phyloP scores from a whole-genome alignment of 345 rosid species.

The Leavenworthia alabamica region DNA sequence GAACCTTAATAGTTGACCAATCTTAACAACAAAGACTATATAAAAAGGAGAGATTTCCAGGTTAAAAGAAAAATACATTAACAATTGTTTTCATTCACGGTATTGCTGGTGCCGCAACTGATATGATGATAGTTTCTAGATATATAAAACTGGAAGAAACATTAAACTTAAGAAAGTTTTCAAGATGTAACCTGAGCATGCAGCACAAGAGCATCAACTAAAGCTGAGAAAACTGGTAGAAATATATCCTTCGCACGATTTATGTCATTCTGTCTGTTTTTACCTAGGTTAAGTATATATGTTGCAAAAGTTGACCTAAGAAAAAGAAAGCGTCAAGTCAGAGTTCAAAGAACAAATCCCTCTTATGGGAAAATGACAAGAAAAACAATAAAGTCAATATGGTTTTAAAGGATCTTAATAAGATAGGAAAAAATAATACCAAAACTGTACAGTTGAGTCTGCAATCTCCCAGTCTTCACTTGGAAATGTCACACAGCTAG shows the following conservation, averaged over 20 bases:
- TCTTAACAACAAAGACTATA: neutral
- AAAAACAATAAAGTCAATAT: neutral
- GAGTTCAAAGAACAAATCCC: neutral
- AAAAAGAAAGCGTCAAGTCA: neutral
- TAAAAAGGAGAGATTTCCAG: neutral
- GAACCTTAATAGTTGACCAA: slow-evolving; percentile 3
- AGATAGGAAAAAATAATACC: slow-evolving; percentile 39
- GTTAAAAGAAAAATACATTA: slow-evolving; percentile 3
- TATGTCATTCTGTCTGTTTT: slow-evolving; percentile 37
- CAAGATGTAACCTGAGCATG: slow-evolving; percentile 73
- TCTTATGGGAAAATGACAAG: neutral
- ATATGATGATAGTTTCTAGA: neutral
- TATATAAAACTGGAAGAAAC: neutral
- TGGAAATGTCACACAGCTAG: slow-evolving; percentile 88
- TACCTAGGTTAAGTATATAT: slow-evolving; percentile 54
- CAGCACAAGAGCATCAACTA: slow-evolving; percentile 72
- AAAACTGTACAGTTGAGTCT: slow-evolving; percentile 95
- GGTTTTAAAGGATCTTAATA: slow-evolving; percentile 3
- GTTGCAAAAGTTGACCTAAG: slow-evolving; percentile 78
- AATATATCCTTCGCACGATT: slow-evolving; percentile 54
- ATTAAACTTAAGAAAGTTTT: neutral
- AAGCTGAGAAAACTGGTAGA: slow-evolving; percentile 62
- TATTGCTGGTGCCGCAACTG: neutral
- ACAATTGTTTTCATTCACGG: neutral
- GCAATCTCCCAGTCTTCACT: slow-evolving; percentile 97